Base-by-base conservation (phyloP, 768 basidiomycete species). In the Coprinopsis strossmayeri region DNA sequence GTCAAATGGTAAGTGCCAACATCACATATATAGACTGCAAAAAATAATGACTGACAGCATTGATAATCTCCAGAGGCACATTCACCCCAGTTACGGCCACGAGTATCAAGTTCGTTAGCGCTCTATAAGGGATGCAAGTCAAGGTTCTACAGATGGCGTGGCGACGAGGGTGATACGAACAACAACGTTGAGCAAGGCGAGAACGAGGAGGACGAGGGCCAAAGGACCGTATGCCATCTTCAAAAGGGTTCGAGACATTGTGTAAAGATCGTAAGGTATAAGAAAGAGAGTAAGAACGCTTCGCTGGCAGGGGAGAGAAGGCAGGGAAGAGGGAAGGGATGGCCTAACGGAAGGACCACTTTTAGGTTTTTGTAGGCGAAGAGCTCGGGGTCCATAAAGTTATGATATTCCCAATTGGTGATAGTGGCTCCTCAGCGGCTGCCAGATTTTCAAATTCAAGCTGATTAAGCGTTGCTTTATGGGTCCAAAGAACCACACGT, bases 21-120 rank as follows among this genome's bases (percentile, higher is more conserved):
- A 23, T n/a, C 5, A 45, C 21, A 26, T 18, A 13, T 10, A 27
- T 4, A 45, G 25, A 42, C 12, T 11, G 12, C 7, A 48, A 55
- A 45, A n/a, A 44, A 21, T 25, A 60, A 59, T 25, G 57, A 59
- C 35, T 62, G 58, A 34, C 63, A 64, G 54, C 63, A 64, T 23
- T 58, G 55, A 10, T 59, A 49, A 50, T 58, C 56, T 5, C 55
- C 57, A 3, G 53, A 46, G 30, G 46, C 46, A 34, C 63, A 64
- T 51, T 59, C 58, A n/a, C 45, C 49, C 5, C 54, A n/a, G n/a
- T n/a, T n/a, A n/a, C n/a, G n/a, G n/a, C n/a, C 59, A 27, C 56
- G 49, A 30, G 58, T 52, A 10, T 18, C 35, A 35, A 51, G 24
- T 25, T 53, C 54, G 13, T 53, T 45, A 9, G 38, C 49, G 13